phyloP scores from a whole-genome alignment of 441 rosid genomes.

The Pelargonium cotyledonis region DNA sequence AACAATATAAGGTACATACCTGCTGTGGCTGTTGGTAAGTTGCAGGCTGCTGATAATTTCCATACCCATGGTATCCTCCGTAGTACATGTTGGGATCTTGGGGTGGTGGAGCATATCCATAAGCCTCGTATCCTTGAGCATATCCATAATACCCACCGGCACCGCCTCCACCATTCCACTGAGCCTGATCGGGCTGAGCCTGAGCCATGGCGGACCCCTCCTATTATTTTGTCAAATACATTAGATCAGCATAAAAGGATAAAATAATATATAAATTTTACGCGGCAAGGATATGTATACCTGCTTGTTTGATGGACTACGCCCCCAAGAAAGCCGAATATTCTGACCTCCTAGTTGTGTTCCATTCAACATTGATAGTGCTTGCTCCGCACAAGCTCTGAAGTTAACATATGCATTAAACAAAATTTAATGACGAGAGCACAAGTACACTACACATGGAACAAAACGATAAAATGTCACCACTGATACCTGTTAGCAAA shows the following conservation, averaged over 20 bases:
- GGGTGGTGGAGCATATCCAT: slow-evolving; percentile 77
- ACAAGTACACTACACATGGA: no score
- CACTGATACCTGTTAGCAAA: slow-evolving; percentile 61
- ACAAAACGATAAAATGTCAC: not conserved
- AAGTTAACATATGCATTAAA: no score
- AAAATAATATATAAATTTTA: no score
- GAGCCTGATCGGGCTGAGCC: slow-evolving; percentile 74
- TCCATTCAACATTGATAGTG: slow-evolving; percentile 64
- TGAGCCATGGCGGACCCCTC: slow-evolving; percentile 17
- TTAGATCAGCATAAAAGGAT: not conserved
- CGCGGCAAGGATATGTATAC: no score
- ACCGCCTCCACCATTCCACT: slow-evolving; percentile 68
- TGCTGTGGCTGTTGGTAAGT: slow-evolving; percentile 80
- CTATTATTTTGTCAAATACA: slow-evolving; percentile 13
- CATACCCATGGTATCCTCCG: slow-evolving; percentile 80
- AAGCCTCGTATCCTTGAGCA: slow-evolving; percentile 81
- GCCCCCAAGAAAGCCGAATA: slow-evolving; percentile 93
- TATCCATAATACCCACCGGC: slow-evolving; percentile 68
- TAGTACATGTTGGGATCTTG: slow-evolving; percentile 86
- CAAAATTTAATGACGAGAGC: no score
- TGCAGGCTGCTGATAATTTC: slow-evolving; percentile 70
- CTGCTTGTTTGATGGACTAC: slow-evolving; percentile 90
- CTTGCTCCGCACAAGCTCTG: slow-evolving; percentile 83
- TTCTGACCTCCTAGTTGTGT: slow-evolving; percentile 76
- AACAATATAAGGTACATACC: no score